Evolutionary conservation across 2,329 filamentous ascomycete species (phyloP), one percentile per base, ranked within the genome.

Genomic region (Didymellaceae sp.): DNA sequence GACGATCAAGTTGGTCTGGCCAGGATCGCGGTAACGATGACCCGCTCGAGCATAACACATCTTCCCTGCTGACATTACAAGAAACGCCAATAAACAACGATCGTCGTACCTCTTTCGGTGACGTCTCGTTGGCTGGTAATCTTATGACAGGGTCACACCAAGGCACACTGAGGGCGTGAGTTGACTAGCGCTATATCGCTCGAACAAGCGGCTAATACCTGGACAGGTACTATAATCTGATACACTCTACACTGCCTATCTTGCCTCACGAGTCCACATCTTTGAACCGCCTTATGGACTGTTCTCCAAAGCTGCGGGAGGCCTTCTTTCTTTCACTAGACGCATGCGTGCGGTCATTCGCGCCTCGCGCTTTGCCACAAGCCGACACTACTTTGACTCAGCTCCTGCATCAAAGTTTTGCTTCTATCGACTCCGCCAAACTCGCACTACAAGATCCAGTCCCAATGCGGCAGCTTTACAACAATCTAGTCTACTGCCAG

Each of bases 131-230:
- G 30, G 68, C 66, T 35, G 67, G 67, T 6, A 71, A 58, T 48
- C 57, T 73, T 1, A 67, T 72, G 11, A 66, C 68, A 18, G 63
- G 68, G 13, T 68, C 67, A 2, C 68, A 72, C n/a, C 69, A 73
- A 38, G 61, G 61, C 3, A 59, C 56, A 6, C 62, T 73, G 43
- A 72, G 71, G 57, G 67, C 68, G 70, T 73, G 58, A 51, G 65
- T 55, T 24, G 17, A 14, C 9, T 11, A 5, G 13, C 2, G 24
- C 13, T 7, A 14, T 5, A 10, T 13, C 7, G 13, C 6, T 20
- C 13, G 10, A 11, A 14, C 21, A 25, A 13, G 3, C 31, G 21
- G 45, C 60, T 70, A 52, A 71, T 28, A 7, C 3, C 5, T 6
- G 9, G 6, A 3, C 47, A 73, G 71, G 11, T 74, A 73, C 42